Base-by-base conservation (phyloP, 768 basidiomycete genomes). In the Rossbeevera mucosa region DNA sequence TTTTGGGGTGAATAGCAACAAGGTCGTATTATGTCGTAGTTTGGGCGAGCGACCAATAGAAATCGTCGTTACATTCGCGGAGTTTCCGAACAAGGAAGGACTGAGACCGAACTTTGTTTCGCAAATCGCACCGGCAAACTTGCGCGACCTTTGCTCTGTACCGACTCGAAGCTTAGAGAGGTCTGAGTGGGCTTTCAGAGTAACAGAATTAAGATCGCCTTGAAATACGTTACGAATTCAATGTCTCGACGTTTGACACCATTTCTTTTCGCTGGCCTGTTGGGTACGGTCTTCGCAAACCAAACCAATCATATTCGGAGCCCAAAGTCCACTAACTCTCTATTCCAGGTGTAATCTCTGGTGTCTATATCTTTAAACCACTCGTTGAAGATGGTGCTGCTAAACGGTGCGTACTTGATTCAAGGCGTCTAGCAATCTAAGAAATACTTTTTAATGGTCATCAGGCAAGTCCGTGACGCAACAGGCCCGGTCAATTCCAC, bases 351-450 rank as follows among this genome's bases (percentile, higher is more conserved):
- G 64, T 84, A 47, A 57, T 74, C 24, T 85, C 85, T 12, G 85
- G 85, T 8, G 63, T 84, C 20, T 86, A 86, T 63, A 81, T 86
- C 48, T 86, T 86, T 70, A 76, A 78, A 59, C 84, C 84, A 24
- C 40, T 72, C 18, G 53, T 77, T 9, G 66, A 69, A 38, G 46
- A 49, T 28, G 53, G 36, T 5, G 21, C 22, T 42, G 44, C 53
- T 25, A 44, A 40, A 33, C 44, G 44, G 68, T 69, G 52, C 47
- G 59, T 26, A 16, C 11, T 43, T 41, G 22, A 31, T 22, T 29
- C 3, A 25, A 29, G 22, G 12, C 18, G 3, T 21, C 12, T 20
- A 7, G 13, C 5, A 30, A 28, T n/a, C 21, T 18, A 29, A 7
- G 31, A 20, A 16, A 42, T 52, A 42, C 57, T 50, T 16, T 48